Conservation (phyloP, 805 yeast genomes). For the Nakazawaea ernobii region DNA sequence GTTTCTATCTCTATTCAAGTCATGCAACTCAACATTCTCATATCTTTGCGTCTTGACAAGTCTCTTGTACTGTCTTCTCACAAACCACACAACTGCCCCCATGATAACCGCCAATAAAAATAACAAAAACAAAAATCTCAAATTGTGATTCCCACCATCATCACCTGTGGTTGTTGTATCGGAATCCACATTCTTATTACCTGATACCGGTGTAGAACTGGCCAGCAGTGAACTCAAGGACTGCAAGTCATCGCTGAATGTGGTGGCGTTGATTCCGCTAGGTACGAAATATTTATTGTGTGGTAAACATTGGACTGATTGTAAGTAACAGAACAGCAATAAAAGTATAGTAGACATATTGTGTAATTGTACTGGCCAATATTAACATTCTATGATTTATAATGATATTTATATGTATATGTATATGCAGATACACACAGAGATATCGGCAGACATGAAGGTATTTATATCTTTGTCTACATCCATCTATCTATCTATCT, state of each 20-base stretch:
- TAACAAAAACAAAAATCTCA: not conserved
- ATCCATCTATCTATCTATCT: too few relatives aligned
- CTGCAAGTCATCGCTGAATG: not conserved
- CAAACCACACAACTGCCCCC: constrained; percentile 2
- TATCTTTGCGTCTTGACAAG: not conserved
- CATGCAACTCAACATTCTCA: constrained; percentile 3
- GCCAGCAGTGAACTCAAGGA: too few relatives aligned
- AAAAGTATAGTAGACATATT: constrained; percentile 7
- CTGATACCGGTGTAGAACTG: not conserved
- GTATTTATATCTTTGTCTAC: too few relatives aligned
- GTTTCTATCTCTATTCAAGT: not conserved
- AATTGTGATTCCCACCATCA: not conserved
- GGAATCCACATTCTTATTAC: constrained; percentile 5
- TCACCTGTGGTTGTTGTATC: not conserved
- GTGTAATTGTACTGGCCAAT: not conserved
- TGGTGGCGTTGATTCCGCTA: not conserved
- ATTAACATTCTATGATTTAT: not conserved
- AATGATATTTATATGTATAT: too few relatives aligned
- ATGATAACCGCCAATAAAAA: not conserved
- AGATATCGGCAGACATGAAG: too few relatives aligned
- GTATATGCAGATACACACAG: too few relatives aligned
- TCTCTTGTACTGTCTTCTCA: constrained; percentile 6
- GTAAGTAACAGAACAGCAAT: constrained; percentile 2
- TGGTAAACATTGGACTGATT: constrained; percentile 1
- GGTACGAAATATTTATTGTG: not conserved